phyloP scores from a whole-genome alignment of 2,329 filamentous ascomycete genomes.

The Penicillium glabrum region DNA sequence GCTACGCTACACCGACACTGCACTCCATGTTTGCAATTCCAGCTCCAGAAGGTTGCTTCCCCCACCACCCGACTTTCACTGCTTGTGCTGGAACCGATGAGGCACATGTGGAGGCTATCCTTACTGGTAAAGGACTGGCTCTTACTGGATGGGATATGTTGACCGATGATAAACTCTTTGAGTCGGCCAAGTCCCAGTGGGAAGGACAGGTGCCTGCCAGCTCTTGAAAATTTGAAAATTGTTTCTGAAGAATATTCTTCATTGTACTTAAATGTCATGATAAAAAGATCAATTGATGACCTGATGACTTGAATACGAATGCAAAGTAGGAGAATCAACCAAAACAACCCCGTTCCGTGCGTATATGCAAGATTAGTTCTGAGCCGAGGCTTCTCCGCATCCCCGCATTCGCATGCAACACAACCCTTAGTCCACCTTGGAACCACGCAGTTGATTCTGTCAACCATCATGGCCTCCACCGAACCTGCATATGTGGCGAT shows the following conservation, averaged over 20 bases:
- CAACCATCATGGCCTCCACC: slow-evolving; percentile 15
- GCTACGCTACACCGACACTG: slow-evolving; percentile 48
- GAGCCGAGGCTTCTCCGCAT: slow-evolving; percentile 19
- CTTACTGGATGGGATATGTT: slow-evolving; percentile 36
- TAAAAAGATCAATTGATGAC: too few relatives aligned
- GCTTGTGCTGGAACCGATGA: slow-evolving; percentile 44
- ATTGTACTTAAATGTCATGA: too few relatives aligned
- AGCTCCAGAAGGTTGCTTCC: slow-evolving; percentile 32
- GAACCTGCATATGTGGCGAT: slow-evolving; percentile 33
- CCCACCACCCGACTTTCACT: slow-evolving; percentile 46
- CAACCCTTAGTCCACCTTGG: too few relatives aligned
- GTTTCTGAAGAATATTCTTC: background rate
- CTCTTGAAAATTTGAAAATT: background rate
- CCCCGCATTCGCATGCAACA: background rate
- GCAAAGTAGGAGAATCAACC: too few relatives aligned
- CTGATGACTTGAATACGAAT: too few relatives aligned
- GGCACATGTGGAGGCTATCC: slow-evolving; percentile 44
- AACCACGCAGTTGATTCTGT: background rate
- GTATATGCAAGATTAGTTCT: too few relatives aligned
- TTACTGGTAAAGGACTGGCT: slow-evolving; percentile 49
- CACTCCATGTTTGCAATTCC: slow-evolving; percentile 52
- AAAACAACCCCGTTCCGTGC: too few relatives aligned
- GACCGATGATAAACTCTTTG: slow-evolving; percentile 24
- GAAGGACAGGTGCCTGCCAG: background rate
- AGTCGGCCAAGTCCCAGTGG: slow-evolving; percentile 27